Base-by-base conservation (phyloP, 148 eudicot species). In the Bassia scoparia region DNA sequence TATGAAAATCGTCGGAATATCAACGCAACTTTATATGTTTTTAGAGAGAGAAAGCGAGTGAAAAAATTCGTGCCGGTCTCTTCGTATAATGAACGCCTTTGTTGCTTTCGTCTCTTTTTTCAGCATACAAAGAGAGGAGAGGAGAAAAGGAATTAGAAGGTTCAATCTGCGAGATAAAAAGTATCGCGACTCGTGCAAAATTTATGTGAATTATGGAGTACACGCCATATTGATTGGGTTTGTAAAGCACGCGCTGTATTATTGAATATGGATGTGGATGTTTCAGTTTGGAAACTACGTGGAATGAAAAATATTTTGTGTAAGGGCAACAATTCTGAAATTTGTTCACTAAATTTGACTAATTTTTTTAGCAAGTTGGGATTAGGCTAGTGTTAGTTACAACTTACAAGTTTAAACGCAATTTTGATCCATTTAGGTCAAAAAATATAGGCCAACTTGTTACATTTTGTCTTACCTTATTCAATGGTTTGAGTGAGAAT, bases 41-140 rank as follows among this genome's bases (percentile, higher is more conserved):
- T 33, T 4, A 33, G 80, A 66, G 76, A 66, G 67, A 71, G 80
- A 65, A 72, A 35, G 21, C 60, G 81, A 66, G 76, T 67, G 13
- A 60, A 71, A 65, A 72, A 63, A 33, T 33, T 72, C 68, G n/a
- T n/a, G 81, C 76, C 72, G 76, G 61, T 52, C 21, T 63, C 5
- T n/a, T 52, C 16, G 67, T 63, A 14, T 21, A 11, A 65, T 37
- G 50, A n/a, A 72, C 67, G 67, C 52, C 33, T 13, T 33, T 26
- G 41, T 33, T 26, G 29, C 52, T 70, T 50, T 18, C 14, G 11
- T 34, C 44, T 18, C 30, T 69, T 20, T 70, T 30, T 31, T 70
- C 15, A n/a, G 34, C 24, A 29, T n/a, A n/a, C n/a, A 2, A 31
- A 13, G 26, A 29, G 63, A 7, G 7, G 54, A 44, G 61, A 24